phyloP scores from a whole-genome alignment of 1,284 basidiomycete genomes.

The Microbotryum intermedium region DNA sequence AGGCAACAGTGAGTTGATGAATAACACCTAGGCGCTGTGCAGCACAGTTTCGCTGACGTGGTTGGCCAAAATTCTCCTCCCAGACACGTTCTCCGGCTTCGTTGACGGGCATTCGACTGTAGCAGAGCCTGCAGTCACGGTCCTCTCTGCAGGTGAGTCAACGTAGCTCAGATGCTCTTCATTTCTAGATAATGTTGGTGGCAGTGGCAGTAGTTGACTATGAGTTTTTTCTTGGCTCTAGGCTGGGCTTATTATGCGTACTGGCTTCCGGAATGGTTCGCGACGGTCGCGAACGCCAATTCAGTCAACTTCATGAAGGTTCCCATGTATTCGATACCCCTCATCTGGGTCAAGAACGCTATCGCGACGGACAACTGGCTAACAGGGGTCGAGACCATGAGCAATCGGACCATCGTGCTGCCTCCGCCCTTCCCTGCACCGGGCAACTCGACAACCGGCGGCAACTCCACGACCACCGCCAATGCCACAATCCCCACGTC shows the following conservation, averaged over 20 bases:
- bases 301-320: too few species aligned
- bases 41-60: not conserved
- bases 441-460: too few species aligned
- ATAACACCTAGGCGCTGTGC: not conserved
- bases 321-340: too few species aligned
- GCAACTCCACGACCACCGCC: too few species aligned
- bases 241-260: constrained; percentile 19
- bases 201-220: not conserved
- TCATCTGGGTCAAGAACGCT: too few species aligned
- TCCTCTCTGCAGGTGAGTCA: not conserved
- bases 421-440: too few species aligned
- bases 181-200: not conserved
- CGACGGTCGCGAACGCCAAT: constrained; percentile 4
- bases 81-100: constrained; percentile 5
- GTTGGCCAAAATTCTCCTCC: not conserved
- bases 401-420: too few species aligned
- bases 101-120: constrained; percentile 7
- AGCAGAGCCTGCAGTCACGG: constrained; percentile 7
- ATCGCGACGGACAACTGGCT: too few species aligned
- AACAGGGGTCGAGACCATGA: too few species aligned
- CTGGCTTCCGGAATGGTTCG: constrained; percentile 17
- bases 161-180: too few species aligned
- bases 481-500: too few species aligned
- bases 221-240: not conserved
- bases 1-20: constrained; percentile 6